Evolutionary conservation across 495 filamentous ascomycete genomes (phyloP).

Genomic region (Parathielavia hyrcaniae): DNA sequence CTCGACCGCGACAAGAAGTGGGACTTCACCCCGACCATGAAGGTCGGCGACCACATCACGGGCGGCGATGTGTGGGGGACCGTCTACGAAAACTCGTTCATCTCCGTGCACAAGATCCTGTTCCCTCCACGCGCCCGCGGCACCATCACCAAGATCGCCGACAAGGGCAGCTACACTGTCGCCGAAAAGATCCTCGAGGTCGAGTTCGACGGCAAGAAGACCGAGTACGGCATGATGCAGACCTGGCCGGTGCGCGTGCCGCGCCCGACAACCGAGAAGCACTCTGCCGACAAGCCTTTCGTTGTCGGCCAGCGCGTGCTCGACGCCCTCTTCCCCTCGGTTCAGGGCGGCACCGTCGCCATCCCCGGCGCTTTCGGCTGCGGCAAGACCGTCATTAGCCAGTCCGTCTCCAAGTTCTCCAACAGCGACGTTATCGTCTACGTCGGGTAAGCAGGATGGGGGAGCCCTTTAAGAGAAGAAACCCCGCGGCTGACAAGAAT

Average conservation of each 20-base stretch:
- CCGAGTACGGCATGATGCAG: conserved; percentile 94
- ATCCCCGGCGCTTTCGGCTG: conserved; percentile 99
- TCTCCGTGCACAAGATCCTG: conserved; percentile 91
- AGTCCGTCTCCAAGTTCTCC: conserved; percentile 98
- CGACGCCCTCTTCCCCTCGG: conserved; percentile 95
- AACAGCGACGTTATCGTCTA: conserved; percentile 99
- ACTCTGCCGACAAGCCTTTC: conserved; percentile 80
- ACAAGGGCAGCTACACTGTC: conserved; percentile 87
- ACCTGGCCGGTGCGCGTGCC: conserved; percentile 98
- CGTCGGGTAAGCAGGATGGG: conserved; percentile 51
- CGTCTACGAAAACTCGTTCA: conserved; percentile 92
- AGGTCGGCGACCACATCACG: conserved; percentile 94
- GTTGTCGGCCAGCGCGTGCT: conserved; percentile 94
- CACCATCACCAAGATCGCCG: conserved; percentile 83
- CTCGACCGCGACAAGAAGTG: conserved; percentile 85
- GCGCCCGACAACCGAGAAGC: conserved; percentile 81
- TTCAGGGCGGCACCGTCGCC: conserved; percentile 94
- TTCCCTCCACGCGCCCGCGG: conserved; percentile 86
- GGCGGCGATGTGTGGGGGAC: conserved; percentile 91
- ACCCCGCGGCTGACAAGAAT: not conserved
- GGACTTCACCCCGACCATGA: conserved; percentile 86
- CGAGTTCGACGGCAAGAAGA: conserved; percentile 94
- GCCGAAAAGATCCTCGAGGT: conserved; percentile 91
- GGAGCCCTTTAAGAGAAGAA: not conserved
- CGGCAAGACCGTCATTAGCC: conserved; percentile 98